Conservation (phyloP, 2,329 filamentous ascomycete genomes). For the Aspergillus brunneoviolaceus region DNA sequence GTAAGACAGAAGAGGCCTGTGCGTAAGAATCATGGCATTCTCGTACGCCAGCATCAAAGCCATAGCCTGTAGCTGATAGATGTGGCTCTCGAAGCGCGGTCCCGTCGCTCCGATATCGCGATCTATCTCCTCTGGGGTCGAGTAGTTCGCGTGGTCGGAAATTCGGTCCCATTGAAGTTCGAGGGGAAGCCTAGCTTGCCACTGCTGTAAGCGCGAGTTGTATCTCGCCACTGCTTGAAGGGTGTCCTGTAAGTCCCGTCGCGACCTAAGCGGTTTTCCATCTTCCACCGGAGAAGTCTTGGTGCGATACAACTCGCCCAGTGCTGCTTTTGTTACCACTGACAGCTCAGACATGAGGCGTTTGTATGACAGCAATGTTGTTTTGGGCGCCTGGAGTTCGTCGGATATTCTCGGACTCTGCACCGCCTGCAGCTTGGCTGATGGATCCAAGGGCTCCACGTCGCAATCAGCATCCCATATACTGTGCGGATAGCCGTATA, state of each 20-base stretch:
- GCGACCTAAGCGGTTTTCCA: background rate
- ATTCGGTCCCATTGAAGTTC: conserved; percentile 5
- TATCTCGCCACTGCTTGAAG: conserved; percentile 9
- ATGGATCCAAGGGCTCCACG: conserved; percentile 30
- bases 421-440: conserved; percentile 9
- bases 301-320: conserved; percentile 22
- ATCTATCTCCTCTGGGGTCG: conserved; percentile 21
- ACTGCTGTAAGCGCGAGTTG: conserved; percentile 12
- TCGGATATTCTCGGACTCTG: conserved; percentile 15
- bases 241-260: conserved; percentile 3
- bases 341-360: conserved; percentile 28
- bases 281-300: background rate
- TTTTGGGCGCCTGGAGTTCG: conserved; percentile 8
- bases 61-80: conserved; percentile 35
- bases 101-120: conserved; percentile 25
- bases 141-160: conserved; percentile 3
- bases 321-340: conserved; percentile 14
- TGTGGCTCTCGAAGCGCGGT: conserved; percentile 23
- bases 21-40: conserved; percentile 33
- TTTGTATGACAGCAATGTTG: conserved; percentile 24
- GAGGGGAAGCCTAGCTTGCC: conserved; percentile 19
- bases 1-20: conserved; percentile 28
- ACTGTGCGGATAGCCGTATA: conserved; percentile 40
- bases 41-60: conserved; percentile 35
- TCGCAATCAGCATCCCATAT: conserved; percentile 36